These are phyloP conservation scores for Penicillium olsonii DNA, from an alignment of 2,329 filamentous ascomycete genomes.

Conservation along the genomic window DNA sequence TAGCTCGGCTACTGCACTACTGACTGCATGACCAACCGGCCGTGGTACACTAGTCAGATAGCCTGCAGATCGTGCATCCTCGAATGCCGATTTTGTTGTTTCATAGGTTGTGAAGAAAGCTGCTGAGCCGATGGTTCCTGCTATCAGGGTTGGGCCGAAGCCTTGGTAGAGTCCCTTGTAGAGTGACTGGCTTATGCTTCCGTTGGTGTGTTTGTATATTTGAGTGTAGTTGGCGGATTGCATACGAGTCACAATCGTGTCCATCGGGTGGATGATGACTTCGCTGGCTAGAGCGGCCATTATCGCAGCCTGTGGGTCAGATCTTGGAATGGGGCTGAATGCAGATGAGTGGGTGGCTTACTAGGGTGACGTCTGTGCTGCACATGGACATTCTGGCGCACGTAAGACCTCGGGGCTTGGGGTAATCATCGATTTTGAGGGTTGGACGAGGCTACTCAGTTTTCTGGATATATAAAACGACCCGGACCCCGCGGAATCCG, in stretches of 20 bases:
- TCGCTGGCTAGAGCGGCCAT: constrained; percentile 13
- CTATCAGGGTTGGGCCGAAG: constrained; percentile 9
- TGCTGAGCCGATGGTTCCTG: constrained; percentile 4
- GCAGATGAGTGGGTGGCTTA: not conserved
- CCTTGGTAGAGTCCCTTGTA: constrained; percentile 13
- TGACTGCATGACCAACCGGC: not conserved
- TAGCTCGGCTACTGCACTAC: constrained; percentile 10
- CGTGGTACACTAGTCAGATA: constrained; percentile 5
- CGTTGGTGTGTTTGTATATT: constrained; percentile 9
- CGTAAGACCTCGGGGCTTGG: too few species aligned
- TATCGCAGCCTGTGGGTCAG: constrained; percentile 8
- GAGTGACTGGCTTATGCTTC: constrained; percentile 4
- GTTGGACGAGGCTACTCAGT: too few species aligned
- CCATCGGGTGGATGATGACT: constrained; percentile 11
- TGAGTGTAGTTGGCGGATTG: constrained; percentile 8
- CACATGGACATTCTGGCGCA: not conserved
- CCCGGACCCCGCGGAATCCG: constrained; percentile 2
- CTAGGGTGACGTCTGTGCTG: not conserved
- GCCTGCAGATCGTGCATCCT: constrained; percentile 5
- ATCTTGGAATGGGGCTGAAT: not conserved
- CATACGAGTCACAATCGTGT: constrained; percentile 15
- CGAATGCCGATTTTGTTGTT: constrained; percentile 5
- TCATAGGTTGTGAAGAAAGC: constrained; percentile 13
- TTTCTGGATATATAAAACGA: not conserved
- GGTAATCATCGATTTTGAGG: too few species aligned